Evolutionary conservation across 2,329 filamentous ascomycete genomes (phyloP).

Genomic region (Epichloe uncinata): DNA sequence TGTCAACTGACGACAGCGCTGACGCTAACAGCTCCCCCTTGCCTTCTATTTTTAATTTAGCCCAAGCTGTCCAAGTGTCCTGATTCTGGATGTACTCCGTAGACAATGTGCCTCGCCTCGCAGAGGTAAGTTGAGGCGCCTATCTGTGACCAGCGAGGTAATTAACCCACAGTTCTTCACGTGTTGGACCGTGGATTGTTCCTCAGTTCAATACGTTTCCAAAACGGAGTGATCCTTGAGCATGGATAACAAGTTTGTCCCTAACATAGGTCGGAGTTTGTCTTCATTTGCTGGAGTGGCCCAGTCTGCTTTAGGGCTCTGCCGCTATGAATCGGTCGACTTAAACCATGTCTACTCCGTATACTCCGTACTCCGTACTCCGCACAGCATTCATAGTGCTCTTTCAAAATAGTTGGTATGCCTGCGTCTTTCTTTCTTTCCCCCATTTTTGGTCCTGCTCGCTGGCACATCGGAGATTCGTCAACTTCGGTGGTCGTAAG

Average conservation of each 20-base stretch:
- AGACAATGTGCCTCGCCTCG: not conserved
- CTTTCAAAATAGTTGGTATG: not conserved
- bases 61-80: constrained; percentile 9
- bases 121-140: not conserved
- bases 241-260: no score
- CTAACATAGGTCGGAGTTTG: no score
- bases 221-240: no score
- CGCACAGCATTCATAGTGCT: not conserved
- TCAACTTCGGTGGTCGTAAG: no score
- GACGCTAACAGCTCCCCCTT: not conserved
- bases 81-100: no score
- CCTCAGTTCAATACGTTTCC: no score
- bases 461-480: no score
- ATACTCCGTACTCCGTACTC: not conserved
- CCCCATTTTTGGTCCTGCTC: not conserved
- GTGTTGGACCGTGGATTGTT: no score
- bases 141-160: no score
- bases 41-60: constrained; percentile 24
- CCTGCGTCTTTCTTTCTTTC: not conserved
- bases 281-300: no score
- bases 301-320: no score
- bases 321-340: not conserved
- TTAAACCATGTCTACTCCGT: not conserved
- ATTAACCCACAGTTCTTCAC: no score
- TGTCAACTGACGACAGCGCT: not conserved